Evolutionary conservation across 768 basidiomycete species (phyloP).

Genomic region (Hebeloma cylindrosporum): DNA sequence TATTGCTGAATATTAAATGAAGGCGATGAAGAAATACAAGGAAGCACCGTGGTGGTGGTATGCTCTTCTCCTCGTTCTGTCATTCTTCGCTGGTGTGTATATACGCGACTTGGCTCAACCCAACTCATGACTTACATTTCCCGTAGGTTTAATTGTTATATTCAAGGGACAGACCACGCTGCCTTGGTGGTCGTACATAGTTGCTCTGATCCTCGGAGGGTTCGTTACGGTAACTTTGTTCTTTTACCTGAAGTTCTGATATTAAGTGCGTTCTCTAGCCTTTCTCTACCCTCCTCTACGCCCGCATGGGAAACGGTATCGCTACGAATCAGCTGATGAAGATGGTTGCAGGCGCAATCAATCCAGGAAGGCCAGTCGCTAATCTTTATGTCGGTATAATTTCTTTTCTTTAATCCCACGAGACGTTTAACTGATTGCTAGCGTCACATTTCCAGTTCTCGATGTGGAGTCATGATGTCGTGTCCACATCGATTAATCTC

Average conservation of each 20-base stretch:
- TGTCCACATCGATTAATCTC: slow-evolving; percentile 51
- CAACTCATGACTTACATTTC: background rate
- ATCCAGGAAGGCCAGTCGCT: slow-evolving; percentile 64
- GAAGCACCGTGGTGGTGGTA: slow-evolving; percentile 69
- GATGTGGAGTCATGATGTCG: slow-evolving; percentile 67
- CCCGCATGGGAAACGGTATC: slow-evolving; percentile 61
- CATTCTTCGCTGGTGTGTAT: slow-evolving; percentile 55
- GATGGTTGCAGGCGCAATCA: slow-evolving; percentile 61
- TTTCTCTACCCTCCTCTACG: slow-evolving; percentile 55
- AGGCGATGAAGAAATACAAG: slow-evolving; percentile 59
- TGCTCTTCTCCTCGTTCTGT: slow-evolving; percentile 41
- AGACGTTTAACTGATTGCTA: background rate
- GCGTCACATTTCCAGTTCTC: slow-evolving; percentile 43
- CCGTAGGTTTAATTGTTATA: slow-evolving; percentile 52
- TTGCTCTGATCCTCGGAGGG: slow-evolving; percentile 52
- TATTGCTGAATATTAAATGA: background rate
- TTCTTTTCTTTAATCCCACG: background rate
- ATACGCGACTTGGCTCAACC: background rate
- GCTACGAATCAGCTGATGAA: slow-evolving; percentile 63
- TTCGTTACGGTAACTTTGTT: slow-evolving; percentile 35
- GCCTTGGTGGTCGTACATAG: slow-evolving; percentile 62
- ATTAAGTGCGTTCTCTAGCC: slow-evolving; percentile 31
- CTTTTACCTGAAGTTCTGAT: background rate
- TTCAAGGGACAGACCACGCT: slow-evolving; percentile 60
- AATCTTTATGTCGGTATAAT: slow-evolving; percentile 57